Conservation (phyloP, 2,329 filamentous ascomycete species). For the Paraphoma chrysanthemicola region DNA sequence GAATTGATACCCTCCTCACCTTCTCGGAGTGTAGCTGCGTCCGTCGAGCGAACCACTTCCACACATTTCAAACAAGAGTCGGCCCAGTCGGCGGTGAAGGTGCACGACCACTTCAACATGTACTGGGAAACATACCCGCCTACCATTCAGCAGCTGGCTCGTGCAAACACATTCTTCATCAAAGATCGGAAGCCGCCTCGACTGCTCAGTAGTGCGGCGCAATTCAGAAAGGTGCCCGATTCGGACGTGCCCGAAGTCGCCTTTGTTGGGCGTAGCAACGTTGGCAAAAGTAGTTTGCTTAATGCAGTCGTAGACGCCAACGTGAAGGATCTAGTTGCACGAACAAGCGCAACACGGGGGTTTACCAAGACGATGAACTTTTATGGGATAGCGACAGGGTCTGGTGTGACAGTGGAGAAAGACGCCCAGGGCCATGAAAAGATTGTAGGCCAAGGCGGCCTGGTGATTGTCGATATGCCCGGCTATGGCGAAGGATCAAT, state of each 20-base stretch:
- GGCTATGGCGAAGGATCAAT: slow-evolving; percentile 71
- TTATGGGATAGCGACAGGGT: slow-evolving; percentile 61
- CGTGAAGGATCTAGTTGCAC: slow-evolving; percentile 53
- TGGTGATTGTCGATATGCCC: slow-evolving; percentile 74
- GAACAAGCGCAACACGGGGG: slow-evolving; percentile 65
- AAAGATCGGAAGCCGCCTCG: slow-evolving; percentile 47
- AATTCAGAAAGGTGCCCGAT: slow-evolving; percentile 66
- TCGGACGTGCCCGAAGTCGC: slow-evolving; percentile 65
- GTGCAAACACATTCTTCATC: slow-evolving; percentile 55
- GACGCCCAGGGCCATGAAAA: slow-evolving; percentile 27
- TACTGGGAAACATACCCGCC: slow-evolving; percentile 44
- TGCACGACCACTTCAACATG: slow-evolving; percentile 31
- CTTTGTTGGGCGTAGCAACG: slow-evolving; percentile 74
- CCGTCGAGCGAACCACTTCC: too few species aligned
- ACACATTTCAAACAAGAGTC: too few species aligned
- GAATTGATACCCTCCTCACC: too few species aligned
- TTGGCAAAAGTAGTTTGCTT: slow-evolving; percentile 71
- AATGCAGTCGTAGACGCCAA: slow-evolving; percentile 62
- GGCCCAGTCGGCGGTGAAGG: not conserved
- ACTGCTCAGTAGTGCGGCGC: slow-evolving; percentile 66
- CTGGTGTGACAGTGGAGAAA: slow-evolving; percentile 31
- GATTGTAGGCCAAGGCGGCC: slow-evolving; percentile 47
- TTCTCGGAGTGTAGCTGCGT: too few species aligned
- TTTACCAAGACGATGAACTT: slow-evolving; percentile 71
- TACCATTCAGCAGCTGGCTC: slow-evolving; percentile 44